Evolutionary conservation across 176 grass and related monocot genomes (phyloP), one percentile per base, ranked within the genome.

Genomic region (Eleusine indica): DNA sequence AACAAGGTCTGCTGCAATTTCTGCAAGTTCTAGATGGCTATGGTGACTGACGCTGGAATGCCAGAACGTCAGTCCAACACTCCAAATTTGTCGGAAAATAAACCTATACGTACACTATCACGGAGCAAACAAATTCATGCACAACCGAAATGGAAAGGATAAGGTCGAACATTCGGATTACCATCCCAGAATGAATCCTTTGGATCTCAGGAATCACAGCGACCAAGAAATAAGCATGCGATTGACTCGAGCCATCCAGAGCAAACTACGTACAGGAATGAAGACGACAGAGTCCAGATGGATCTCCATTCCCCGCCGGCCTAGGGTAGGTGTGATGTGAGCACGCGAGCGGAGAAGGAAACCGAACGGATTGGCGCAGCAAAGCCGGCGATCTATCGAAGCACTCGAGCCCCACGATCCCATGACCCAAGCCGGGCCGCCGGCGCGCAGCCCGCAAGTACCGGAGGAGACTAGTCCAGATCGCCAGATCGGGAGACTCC

Each of bases 401-500:
- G 9, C 4, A 0, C 18, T 21, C 35, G 25, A 76, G 21, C 52
- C 72, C 18, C 12, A n/a, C 22, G 19, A 12, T 28, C 37, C 37
- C 9, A 80, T 15, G 37, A 71, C 38, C 14, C 14, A 52, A 35
- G 10, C 77, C 43, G 54, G 38, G 37, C 8, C 54, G 77, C 41
- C 66, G 40, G 43, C 21, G 42, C 43, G 67, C 41, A 52, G 22
- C 41, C 35, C n/a, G 77, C 71, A 52, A 76, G 63, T 29, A 81
- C 82, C 71, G 54, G 44, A 35, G 52, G 77, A 66, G 63, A 70
- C 64, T 19, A 32, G 82, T 47, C 32, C 72, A 77, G 65, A 85
- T 89, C 88, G 28, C 17, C 71, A 71, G 82, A 89, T 85, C 87
- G 56, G 38, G 38, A 21, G 70, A 41, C 38, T 3, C 54, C 44